Percentiles rank a stretch among this genome's conserved stretches.
Conservation (phyloP, 2,329 filamentous ascomycete species). For the Pseudogymnoascus sp. region DNA sequence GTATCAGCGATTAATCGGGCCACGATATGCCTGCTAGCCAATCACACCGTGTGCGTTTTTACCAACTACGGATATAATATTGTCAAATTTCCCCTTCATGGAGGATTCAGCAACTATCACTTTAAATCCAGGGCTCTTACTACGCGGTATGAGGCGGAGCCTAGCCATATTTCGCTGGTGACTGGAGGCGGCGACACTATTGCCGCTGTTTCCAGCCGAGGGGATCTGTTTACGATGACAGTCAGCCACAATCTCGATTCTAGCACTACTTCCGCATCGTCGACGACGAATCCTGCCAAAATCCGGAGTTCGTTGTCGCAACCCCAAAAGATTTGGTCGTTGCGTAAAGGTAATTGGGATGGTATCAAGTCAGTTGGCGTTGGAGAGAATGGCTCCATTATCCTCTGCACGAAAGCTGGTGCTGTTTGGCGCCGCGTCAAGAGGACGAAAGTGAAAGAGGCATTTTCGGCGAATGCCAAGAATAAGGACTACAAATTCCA, state of each 20-base stretch:
- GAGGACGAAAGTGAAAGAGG: slow-evolving; percentile 70
- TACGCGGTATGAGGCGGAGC: slow-evolving; percentile 55
- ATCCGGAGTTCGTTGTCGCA: slow-evolving; percentile 67
- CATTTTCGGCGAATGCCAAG: slow-evolving; percentile 29
- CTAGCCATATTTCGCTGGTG: slow-evolving; percentile 67
- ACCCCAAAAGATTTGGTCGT: slow-evolving; percentile 80
- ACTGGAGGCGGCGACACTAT: slow-evolving; percentile 86
- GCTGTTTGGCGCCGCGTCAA: slow-evolving; percentile 88
- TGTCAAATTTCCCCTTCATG: slow-evolving; percentile 68
- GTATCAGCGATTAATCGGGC: slow-evolving; percentile 87
- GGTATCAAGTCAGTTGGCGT: slow-evolving; percentile 82
- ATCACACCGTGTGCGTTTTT: slow-evolving; percentile 86
- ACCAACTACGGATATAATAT: slow-evolving; percentile 95
- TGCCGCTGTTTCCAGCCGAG: slow-evolving; percentile 74
- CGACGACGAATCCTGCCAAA: slow-evolving; percentile 83
- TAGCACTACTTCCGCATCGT: slow-evolving; percentile 53
- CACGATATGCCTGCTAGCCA: slow-evolving; percentile 77
- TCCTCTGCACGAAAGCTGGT: slow-evolving; percentile 85
- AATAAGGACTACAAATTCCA: slow-evolving; percentile 92
- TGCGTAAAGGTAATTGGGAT: slow-evolving; percentile 59
- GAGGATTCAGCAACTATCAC: slow-evolving; percentile 64
- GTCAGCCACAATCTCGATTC: slow-evolving; percentile 62
- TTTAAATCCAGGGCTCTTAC: slow-evolving; percentile 59
- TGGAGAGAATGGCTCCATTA: slow-evolving; percentile 88
- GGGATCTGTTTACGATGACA: slow-evolving; percentile 81